Percentiles rank a stretch among this genome's conserved stretches.
phyloP scores from a whole-genome alignment of 2,329 filamentous ascomycete species.

The Penicillium sp. region DNA sequence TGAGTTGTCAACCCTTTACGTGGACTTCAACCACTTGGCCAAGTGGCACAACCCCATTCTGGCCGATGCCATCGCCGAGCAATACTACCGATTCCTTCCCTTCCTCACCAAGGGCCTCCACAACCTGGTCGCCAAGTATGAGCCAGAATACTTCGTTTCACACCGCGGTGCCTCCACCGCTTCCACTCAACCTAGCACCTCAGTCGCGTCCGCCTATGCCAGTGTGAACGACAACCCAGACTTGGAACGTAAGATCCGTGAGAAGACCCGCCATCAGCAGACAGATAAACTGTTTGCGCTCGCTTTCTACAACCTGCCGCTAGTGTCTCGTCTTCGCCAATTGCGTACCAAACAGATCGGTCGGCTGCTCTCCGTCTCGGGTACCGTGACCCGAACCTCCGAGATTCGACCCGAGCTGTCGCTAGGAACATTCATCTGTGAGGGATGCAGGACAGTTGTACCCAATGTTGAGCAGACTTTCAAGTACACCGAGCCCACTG shows the following conservation, averaged over 20 bases:
- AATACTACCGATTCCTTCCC: slow-evolving; percentile 94
- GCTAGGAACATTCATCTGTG: slow-evolving; percentile 87
- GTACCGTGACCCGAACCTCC: slow-evolving; percentile 93
- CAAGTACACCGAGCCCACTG: slow-evolving; percentile 92
- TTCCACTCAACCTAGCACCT: slow-evolving; percentile 70
- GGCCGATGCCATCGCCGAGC: slow-evolving; percentile 80
- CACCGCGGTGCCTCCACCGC: slow-evolving; percentile 78
- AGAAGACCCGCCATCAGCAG: slow-evolving; percentile 85
- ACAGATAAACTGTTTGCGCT: slow-evolving; percentile 95
- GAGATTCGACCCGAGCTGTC: slow-evolving; percentile 94
- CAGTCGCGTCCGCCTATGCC: slow-evolving; percentile 59
- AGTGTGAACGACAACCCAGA: slow-evolving; percentile 64
- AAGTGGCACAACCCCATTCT: slow-evolving; percentile 76
- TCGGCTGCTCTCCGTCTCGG: slow-evolving; percentile 90
- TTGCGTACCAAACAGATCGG: slow-evolving; percentile 89
- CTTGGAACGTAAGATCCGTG: slow-evolving; percentile 55
- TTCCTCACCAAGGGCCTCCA: slow-evolving; percentile 88
- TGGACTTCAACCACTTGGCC: slow-evolving; percentile 75
- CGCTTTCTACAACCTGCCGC: slow-evolving; percentile 88
- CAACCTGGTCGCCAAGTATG: slow-evolving; percentile 91
- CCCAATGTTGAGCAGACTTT: slow-evolving; percentile 97
- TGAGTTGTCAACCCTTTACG: slow-evolving; percentile 65
- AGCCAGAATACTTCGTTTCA: slow-evolving; percentile 89
- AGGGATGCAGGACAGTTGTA: slow-evolving; percentile 79
- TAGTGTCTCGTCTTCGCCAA: slow-evolving; percentile 82